A percentile compares a stretch with the other conserved stretches of the same genome.
phyloP scores from a whole-genome alignment of 1,139 yeast species.

The Protomyces gravidus region DNA sequence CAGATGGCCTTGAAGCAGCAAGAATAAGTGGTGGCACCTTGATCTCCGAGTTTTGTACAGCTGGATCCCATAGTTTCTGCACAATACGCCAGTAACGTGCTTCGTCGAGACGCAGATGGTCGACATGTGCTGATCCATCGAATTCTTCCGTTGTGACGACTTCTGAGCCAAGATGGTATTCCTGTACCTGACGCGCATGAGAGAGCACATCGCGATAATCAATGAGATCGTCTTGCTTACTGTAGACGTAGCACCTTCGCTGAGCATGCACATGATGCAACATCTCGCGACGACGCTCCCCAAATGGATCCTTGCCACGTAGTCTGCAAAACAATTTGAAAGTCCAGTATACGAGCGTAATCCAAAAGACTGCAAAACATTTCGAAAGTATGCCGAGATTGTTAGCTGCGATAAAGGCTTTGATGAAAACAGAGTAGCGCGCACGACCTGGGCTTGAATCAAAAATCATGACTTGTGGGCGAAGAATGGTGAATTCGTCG shows the following conservation, averaged over 20 bases:
- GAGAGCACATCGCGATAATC: constrained; percentile 10
- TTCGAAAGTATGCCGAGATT: constrained; percentile 14
- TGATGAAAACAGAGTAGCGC: constrained; percentile 14
- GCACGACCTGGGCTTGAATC: constrained; percentile 26
- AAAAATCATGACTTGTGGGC: constrained; percentile 21
- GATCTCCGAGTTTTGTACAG: not conserved
- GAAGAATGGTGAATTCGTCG: constrained; percentile 9
- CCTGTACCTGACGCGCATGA: constrained; percentile 16
- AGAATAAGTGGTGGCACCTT: not conserved
- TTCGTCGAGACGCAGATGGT: constrained; percentile 19
- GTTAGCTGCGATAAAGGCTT: constrained; percentile 20
- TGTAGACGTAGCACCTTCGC: constrained; percentile 13
- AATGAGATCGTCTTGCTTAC: constrained; percentile 22
- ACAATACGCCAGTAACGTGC: constrained; percentile 17
- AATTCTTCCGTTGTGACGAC: constrained; percentile 18
- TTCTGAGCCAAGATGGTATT: constrained; percentile 15
- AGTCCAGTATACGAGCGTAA: constrained; percentile 19
- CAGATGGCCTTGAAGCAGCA: not conserved
- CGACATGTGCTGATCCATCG: constrained; percentile 20
- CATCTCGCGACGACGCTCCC: constrained; percentile 25
- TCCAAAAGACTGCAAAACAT: constrained; percentile 1
- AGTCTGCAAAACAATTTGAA: constrained; percentile 19
- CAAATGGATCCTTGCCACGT: constrained; percentile 24
- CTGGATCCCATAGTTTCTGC: constrained; percentile 22
- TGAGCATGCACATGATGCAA: constrained; percentile 16